Base-by-base conservation (phyloP, 164 flowering plant species). In the Kingdonia uniflora region DNA sequence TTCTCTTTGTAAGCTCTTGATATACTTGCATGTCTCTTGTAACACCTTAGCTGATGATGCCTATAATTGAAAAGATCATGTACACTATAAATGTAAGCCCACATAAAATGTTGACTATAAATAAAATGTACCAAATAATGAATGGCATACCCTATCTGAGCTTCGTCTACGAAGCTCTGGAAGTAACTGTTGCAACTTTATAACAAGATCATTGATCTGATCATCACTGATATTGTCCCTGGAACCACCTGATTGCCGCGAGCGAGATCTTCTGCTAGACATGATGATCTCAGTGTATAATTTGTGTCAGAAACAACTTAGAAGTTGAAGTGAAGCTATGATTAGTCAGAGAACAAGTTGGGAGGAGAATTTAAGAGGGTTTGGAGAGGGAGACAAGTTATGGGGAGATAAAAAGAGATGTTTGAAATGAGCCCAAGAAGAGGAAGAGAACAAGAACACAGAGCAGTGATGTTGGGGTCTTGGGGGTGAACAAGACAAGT, bases 11-110 rank as follows among this genome's bases (percentile, higher is more conserved):
- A 88, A 69, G 71, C 56, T 88, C 65, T 70, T 72, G 7, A 88
- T 85, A 52, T 88, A 83, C 74, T 83, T 78, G 78, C 96, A 88
- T 14, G 96, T 88, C 73, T 88, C 97, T 55, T 85, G 89, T 56
- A 88, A 42, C 7, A 85, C 85, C 76, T 59, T 83, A 0, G 91
- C 69, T 2, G 95, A 80, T 14, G 97, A 88, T 4, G 72, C 87
- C 97, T 88, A 61, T 45, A 29, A 42, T 43, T 29, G 8, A 29
- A 8, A 8, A 29, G 35, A 8, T 29, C 35, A 29, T 8, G n/a
- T n/a, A n/a, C 35, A 29, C 8, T 29, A 29, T 29, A 29, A 3
- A 29, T 29, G 35, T 8, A 29, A 29, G 35, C 35, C 21, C 47
- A 44, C 47, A 44, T 20, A 44, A 44, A 29, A 29, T 29, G 35